phyloP scores from a whole-genome alignment of 108 stramenopile species.

The Cylindrotheca fusiformis region DNA sequence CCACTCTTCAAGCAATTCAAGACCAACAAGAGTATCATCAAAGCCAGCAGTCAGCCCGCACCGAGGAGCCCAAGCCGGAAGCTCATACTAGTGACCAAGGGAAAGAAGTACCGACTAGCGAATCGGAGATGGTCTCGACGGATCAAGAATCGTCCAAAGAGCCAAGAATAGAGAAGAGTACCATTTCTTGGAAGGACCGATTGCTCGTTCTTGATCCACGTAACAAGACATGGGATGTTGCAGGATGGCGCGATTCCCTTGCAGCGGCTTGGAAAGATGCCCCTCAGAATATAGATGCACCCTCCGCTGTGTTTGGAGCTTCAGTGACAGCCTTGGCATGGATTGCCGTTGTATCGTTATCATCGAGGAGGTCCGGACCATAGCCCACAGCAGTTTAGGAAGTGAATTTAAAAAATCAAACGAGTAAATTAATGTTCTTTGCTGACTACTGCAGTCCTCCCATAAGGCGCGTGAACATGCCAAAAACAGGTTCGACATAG shows the following conservation, averaged over 20 bases:
- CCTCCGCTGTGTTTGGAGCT: slow-evolving; percentile 15
- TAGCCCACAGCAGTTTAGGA: too few species aligned
- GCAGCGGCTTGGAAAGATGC: not conserved
- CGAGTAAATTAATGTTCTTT: too few species aligned
- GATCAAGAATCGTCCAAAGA: not conserved
- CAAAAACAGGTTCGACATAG: not conserved
- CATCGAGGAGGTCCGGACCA: not conserved
- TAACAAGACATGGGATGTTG: not conserved
- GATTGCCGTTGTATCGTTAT: not conserved
- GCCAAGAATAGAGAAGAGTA: not conserved
- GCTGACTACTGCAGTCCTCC: not conserved
- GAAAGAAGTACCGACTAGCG: not conserved
- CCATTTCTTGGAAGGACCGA: not conserved
- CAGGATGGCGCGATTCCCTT: not conserved
- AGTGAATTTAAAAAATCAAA: too few species aligned
- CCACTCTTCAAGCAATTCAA: slow-evolving; percentile 4
- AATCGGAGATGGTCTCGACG: too few species aligned
- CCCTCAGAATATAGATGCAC: slow-evolving; percentile 5
- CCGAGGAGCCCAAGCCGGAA: not conserved
- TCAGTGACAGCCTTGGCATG: slow-evolving; percentile 12
- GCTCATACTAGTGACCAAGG: not conserved
- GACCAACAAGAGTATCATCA: not conserved
- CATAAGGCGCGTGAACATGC: not conserved
- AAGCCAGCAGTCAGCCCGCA: not conserved
- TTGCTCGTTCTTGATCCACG: not conserved